These are phyloP conservation scores for Neofusicoccum cordaticola DNA, from an alignment of 2,329 filamentous ascomycete genomes.

Conservation along the genomic window DNA sequence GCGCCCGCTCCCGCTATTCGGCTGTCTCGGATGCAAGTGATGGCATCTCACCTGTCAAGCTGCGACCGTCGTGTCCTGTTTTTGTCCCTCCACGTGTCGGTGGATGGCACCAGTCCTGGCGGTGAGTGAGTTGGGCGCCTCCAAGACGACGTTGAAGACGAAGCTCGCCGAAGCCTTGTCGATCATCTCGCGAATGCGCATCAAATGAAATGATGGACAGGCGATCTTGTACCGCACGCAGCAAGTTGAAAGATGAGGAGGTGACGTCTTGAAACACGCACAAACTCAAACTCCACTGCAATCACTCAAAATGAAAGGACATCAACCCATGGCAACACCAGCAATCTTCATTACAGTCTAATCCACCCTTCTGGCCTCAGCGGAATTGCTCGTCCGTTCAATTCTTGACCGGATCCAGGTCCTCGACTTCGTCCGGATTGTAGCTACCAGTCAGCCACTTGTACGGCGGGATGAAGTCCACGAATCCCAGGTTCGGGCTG, in stretches of 20 bases:
- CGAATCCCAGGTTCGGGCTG: slow-evolving; percentile 16
- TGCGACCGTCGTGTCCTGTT: neutral
- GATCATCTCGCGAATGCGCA: neutral
- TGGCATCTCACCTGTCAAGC: neutral
- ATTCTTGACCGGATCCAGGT: slow-evolving; percentile 12
- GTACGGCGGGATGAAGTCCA: slow-evolving; percentile 15
- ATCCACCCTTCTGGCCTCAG: too few relatives aligned
- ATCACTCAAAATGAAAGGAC: neutral
- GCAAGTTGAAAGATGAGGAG: neutral
- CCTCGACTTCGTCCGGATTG: neutral
- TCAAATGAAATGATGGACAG: neutral
- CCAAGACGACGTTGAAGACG: neutral
- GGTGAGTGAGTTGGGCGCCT: neutral
- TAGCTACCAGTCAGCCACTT: slow-evolving; percentile 6
- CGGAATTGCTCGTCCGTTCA: neutral
- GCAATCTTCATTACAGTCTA: too few relatives aligned
- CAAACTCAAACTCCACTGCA: neutral
- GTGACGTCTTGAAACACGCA: neutral
- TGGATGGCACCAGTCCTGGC: neutral
- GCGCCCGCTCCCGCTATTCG: neutral
- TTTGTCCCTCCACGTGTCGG: neutral
- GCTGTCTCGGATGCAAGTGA: slow-evolving; percentile 1
- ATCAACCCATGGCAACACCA: too few relatives aligned
- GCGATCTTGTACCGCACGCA: neutral
- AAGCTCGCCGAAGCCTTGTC: neutral